phyloP scores from a whole-genome alignment of 805 yeast species.

The Teunomyces tritomae region DNA sequence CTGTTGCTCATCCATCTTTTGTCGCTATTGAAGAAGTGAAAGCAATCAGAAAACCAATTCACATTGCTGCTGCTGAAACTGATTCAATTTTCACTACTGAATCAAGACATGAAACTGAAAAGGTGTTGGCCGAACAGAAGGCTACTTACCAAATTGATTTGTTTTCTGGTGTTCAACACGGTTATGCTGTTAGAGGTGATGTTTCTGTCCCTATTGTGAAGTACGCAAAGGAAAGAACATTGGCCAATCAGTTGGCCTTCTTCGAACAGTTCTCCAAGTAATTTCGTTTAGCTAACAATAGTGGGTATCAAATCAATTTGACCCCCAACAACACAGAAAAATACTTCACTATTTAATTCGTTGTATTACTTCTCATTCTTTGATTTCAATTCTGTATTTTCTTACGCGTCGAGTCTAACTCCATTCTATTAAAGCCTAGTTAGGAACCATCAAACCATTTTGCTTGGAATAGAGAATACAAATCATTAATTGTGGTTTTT shows the following conservation, averaged over 20 bases:
- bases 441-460: no score
- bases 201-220: conserved; percentile 45
- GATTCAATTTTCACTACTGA: conserved; percentile 66
- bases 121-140: conserved; percentile 47
- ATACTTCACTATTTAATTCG: no score
- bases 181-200: conserved; percentile 81
- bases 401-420: no score
- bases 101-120: conserved; percentile 60
- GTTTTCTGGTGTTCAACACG: conserved; percentile 67
- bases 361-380: no score
- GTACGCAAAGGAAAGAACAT: conserved; percentile 68
- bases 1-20: conserved; percentile 83
- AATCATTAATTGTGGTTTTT: no score
- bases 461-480: no score
- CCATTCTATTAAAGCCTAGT: no score
- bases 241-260: conserved; percentile 39
- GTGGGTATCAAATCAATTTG: no score
- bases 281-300: not conserved
- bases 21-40: conserved; percentile 64
- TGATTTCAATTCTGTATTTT: no score
- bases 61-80: conserved; percentile 74
- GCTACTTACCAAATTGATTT: conserved; percentile 60
- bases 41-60: conserved; percentile 58
- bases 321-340: no score
- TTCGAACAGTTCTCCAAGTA: not conserved